Evolutionary conservation across 495 filamentous ascomycete species (phyloP).

Genomic region (Cladorrhinum samala): DNA sequence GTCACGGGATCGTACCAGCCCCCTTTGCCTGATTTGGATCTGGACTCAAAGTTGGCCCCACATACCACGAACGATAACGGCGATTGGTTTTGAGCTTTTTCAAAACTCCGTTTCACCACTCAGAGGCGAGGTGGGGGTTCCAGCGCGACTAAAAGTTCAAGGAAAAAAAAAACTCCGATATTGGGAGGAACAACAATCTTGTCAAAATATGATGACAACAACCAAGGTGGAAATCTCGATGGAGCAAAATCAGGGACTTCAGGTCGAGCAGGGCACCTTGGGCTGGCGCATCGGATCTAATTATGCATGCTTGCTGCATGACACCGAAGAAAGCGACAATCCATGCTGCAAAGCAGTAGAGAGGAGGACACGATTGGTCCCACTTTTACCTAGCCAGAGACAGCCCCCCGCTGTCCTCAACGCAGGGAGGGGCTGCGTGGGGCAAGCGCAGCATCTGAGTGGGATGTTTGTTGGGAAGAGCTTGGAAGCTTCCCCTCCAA

Average conservation of each 20-base stretch:
- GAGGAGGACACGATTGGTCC: background rate
- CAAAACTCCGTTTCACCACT: too few relatives aligned
- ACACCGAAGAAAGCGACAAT: background rate
- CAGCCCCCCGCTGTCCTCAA: background rate
- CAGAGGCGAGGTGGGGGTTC: too few relatives aligned
- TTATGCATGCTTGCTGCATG: background rate
- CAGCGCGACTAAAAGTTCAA: too few relatives aligned
- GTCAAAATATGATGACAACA: background rate
- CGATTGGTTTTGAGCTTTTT: background rate
- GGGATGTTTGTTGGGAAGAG: conserved; percentile 17
- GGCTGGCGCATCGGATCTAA: background rate
- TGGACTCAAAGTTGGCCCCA: too few relatives aligned
- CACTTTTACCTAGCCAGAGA: conserved; percentile 1
- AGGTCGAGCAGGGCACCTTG: background rate
- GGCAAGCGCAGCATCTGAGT: conserved; percentile 8
- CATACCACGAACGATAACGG: background rate
- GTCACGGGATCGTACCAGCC: conserved; percentile 8
- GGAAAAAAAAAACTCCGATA: too few relatives aligned
- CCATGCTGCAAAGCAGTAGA: background rate
- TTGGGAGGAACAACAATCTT: too few relatives aligned
- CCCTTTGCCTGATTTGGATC: too few relatives aligned
- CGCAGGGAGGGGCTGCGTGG: conserved; percentile 5
- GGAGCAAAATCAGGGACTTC: background rate
- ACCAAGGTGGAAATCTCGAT: conserved; percentile 4
- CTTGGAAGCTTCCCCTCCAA: conserved; percentile 13